A percentile compares a stretch with the other conserved stretches of the same genome.
Conservation (phyloP, 108 stramenopile species). For the Parmales sp. region DNA sequence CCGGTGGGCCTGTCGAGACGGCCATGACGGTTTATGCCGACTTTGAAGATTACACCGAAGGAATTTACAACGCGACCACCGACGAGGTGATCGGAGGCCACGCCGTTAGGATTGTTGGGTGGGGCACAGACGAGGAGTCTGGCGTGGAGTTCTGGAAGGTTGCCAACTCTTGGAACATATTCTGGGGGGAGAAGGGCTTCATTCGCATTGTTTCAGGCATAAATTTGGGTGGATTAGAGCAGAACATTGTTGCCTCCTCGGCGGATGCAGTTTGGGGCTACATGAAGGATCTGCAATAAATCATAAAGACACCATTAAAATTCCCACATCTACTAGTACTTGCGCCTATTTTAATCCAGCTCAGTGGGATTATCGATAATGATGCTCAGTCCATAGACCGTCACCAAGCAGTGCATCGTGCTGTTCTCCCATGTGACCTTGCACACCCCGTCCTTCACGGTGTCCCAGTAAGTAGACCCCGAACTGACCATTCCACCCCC, state of each 20-base stretch:
- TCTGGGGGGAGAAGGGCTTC: slow-evolving; percentile 32
- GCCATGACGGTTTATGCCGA: slow-evolving; percentile 20
- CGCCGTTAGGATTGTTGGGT: slow-evolving; percentile 33
- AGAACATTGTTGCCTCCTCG: slow-evolving; percentile 14
- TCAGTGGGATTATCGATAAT: slow-evolving; percentile 41
- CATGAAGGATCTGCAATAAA: neutral
- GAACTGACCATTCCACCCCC: slow-evolving; percentile 61
- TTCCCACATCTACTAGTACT: no score
- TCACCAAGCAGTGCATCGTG: slow-evolving; percentile 65
- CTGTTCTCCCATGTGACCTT: slow-evolving; percentile 59
- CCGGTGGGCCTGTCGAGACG: slow-evolving; percentile 18
- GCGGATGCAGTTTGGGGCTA: neutral
- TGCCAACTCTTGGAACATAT: slow-evolving; percentile 34
- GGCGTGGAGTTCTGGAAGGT: slow-evolving; percentile 33
- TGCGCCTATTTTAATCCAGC: slow-evolving; percentile 1
- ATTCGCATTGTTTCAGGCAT: slow-evolving; percentile 12
- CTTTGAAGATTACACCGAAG: slow-evolving; percentile 28
- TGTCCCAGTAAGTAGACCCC: slow-evolving; percentile 61
- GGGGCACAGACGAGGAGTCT: slow-evolving; percentile 24
- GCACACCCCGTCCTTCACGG: slow-evolving; percentile 45
- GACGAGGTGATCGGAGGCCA: slow-evolving; percentile 20
- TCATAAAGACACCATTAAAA: no score
- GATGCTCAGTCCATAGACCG: slow-evolving; percentile 48
- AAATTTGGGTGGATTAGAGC: slow-evolving; percentile 19
- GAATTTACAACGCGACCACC: slow-evolving; percentile 13